Percentiles rank a stretch among this genome's conserved stretches.
These are phyloP conservation scores for Stemphylium beticola DNA, from an alignment of 2,329 filamentous ascomycete genomes.

Conservation along the genomic window DNA sequence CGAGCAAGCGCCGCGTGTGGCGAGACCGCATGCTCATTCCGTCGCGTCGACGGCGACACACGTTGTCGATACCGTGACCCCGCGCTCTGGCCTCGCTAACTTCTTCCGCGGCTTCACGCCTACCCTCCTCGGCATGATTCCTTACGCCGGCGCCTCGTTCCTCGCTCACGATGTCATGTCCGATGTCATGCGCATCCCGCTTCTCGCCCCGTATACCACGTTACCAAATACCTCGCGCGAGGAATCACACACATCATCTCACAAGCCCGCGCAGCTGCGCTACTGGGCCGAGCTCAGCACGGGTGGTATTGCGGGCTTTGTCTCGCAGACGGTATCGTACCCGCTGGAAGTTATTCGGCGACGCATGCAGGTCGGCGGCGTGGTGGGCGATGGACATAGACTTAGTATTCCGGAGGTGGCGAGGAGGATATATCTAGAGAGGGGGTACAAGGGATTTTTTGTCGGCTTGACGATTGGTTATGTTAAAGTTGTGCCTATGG, in stretches of 20 bases:
- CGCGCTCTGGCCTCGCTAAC: constrained; percentile 76
- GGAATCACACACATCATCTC: constrained; percentile 47
- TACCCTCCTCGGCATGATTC: constrained; percentile 91
- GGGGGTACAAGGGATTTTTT: constrained; percentile 83
- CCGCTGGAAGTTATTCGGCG: constrained; percentile 90
- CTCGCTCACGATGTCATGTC: constrained; percentile 90
- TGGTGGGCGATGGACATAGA: constrained; percentile 85
- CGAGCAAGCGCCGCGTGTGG: constrained; percentile 62
- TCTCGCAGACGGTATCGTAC: constrained; percentile 92
- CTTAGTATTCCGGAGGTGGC: constrained; percentile 81
- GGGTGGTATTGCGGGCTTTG: constrained; percentile 83
- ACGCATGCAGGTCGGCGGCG: constrained; percentile 95
- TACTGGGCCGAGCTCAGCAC: constrained; percentile 87
- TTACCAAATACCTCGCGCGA: constrained; percentile 63
- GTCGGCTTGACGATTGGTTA: constrained; percentile 94
- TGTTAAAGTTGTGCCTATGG: constrained; percentile 91
- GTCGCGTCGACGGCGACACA: constrained; percentile 51
- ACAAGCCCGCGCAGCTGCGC: constrained; percentile 72
- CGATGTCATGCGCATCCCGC: constrained; percentile 76
- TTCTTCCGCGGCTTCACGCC: constrained; percentile 95
- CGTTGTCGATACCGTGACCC: constrained; percentile 60
- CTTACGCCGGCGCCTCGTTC: constrained; percentile 95
- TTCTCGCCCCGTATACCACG: constrained; percentile 75
- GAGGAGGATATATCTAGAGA: constrained; percentile 74
- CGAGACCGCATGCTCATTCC: constrained; percentile 40